A percentile compares a stretch with the other conserved stretches of the same genome.
Evolutionary conservation across 352 stramenopile species (phyloP).

Genomic region (Thalassiosira livingstoniorum): DNA sequence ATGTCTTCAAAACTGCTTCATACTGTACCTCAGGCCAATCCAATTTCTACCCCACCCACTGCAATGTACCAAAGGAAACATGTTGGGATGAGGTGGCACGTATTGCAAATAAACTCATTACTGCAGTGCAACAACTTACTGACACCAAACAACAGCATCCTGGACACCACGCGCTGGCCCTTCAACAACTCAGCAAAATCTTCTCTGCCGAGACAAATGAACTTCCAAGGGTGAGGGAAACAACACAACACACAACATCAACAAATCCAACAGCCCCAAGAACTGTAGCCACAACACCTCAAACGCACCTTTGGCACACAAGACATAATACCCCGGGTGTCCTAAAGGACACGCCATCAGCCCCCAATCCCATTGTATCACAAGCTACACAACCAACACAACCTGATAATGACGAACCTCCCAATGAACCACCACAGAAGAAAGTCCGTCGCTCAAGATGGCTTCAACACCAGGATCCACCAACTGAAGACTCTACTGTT

Average conservation of each 20-base stretch:
- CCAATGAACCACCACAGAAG: too few species aligned
- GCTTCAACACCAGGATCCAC: background rate
- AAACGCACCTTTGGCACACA: background rate
- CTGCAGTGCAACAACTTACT: too few species aligned
- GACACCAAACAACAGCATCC: too few species aligned
- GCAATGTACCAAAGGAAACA: background rate
- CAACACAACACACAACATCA: too few species aligned
- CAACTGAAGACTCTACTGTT: background rate
- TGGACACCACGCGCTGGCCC: background rate
- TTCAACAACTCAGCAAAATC: background rate
- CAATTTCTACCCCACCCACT: slow-evolving; percentile 3
- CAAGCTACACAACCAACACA: background rate
- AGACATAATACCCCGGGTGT: background rate
- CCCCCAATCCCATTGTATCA: background rate
- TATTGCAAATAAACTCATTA: background rate
- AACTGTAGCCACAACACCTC: background rate
- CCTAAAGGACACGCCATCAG: background rate
- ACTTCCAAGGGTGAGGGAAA: too few species aligned
- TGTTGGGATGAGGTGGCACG: background rate
- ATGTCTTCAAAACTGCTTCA: slow-evolving; percentile 24
- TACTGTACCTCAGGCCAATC: slow-evolving; percentile 12
- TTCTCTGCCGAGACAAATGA: too few species aligned
- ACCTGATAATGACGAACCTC: too few species aligned
- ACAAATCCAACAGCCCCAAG: background rate
- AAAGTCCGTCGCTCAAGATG: too few species aligned